These are phyloP conservation scores for Beauveria scarabaeidicola DNA, from an alignment of 2,329 filamentous ascomycete genomes.

Conservation along the genomic window DNA sequence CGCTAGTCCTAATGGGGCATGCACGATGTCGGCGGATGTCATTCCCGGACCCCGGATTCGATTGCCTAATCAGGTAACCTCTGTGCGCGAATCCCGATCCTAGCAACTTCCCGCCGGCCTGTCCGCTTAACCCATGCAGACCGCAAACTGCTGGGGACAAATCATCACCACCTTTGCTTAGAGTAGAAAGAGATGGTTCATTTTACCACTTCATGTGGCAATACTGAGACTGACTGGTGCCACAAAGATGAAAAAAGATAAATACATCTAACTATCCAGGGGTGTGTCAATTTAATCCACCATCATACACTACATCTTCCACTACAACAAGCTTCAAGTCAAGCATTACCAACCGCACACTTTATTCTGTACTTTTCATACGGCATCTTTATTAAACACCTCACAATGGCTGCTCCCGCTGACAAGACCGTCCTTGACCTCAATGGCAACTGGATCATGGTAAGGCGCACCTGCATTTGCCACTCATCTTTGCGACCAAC, in stretches of 20 bases:
- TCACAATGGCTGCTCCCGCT: slow-evolving; percentile 10
- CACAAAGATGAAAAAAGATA: not conserved
- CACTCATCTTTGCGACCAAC: not conserved
- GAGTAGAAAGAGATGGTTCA: slow-evolving; percentile 8
- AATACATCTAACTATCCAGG: slow-evolving; percentile 7
- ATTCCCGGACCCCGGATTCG: slow-evolving; percentile 6
- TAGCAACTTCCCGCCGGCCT: not conserved
- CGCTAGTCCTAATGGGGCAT: slow-evolving; percentile 6
- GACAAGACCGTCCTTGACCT: slow-evolving; percentile 11
- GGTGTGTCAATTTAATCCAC: not conserved
- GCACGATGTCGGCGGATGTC: not conserved
- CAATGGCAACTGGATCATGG: slow-evolving; percentile 12
- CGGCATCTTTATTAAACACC: not conserved
- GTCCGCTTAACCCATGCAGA: slow-evolving; percentile 6
- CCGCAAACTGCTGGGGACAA: slow-evolving; percentile 7
- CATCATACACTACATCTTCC: not conserved
- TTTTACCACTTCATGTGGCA: not conserved
- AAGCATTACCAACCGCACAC: not conserved
- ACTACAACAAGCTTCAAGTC: not conserved
- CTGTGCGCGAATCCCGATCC: not conserved
- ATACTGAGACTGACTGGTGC: not conserved
- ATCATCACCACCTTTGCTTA: slow-evolving; percentile 7
- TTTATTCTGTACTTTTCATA: not conserved
- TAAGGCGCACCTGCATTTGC: not conserved
- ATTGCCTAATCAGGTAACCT: slow-evolving; percentile 9